Evolutionary conservation across 202 grass and related monocot genomes (phyloP).

Genomic region (Hordeum pubiflorum): DNA sequence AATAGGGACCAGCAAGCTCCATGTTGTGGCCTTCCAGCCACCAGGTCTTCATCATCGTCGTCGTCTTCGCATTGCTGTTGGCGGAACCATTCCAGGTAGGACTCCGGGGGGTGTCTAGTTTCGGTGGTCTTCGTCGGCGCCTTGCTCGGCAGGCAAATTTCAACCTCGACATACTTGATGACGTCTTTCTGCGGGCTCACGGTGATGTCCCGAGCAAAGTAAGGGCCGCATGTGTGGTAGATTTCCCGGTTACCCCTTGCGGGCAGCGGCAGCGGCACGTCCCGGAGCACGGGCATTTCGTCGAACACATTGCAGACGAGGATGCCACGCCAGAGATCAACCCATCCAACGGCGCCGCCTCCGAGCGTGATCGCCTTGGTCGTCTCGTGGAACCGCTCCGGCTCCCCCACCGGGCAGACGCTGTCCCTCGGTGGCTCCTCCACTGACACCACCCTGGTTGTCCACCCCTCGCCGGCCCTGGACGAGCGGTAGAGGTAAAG

Average conservation of each 20-base stretch:
- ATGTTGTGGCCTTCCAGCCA: neutral
- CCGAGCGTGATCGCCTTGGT: neutral
- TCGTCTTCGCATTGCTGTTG: neutral
- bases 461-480: neutral
- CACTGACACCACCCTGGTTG: neutral
- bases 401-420: neutral
- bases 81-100: neutral
- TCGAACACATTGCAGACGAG: too few species aligned
- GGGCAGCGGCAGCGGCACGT: too few species aligned
- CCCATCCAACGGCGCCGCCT: too few species aligned
- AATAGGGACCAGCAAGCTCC: neutral
- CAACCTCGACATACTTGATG: neutral
- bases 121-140: neutral
- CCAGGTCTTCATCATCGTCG: neutral
- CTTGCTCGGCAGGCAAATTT: neutral
- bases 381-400: neutral
- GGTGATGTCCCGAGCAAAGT: neutral
- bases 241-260: too few species aligned
- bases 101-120: too few species aligned
- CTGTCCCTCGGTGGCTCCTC: neutral
- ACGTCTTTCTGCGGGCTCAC: neutral
- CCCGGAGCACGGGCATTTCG: too few species aligned
- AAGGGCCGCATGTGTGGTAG: too few species aligned
- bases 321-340: too few species aligned
- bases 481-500: neutral